These are phyloP conservation scores for Puccinia triticina DNA, from an alignment of 1,284 basidiomycete species.

Conservation along the genomic window DNA sequence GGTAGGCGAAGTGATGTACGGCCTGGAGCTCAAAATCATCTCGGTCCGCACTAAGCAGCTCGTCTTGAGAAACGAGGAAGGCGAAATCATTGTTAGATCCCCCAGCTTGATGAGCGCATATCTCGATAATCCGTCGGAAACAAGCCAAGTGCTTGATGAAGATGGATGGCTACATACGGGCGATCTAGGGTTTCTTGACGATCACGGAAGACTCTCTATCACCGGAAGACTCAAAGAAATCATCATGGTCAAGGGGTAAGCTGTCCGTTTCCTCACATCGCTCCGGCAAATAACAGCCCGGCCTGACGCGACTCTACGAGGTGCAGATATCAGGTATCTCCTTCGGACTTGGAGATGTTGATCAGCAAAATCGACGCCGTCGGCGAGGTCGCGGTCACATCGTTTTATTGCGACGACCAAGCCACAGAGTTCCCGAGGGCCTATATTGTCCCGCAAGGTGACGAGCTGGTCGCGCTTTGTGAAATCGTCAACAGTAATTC, in stretches of 20 bases:
- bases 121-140: constrained; percentile 58
- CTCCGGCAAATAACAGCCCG: background rate
- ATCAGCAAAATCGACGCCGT: constrained; percentile 57
- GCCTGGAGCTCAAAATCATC: constrained; percentile 56
- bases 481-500: background rate
- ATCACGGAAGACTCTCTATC: constrained; percentile 55
- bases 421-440: constrained; percentile 59
- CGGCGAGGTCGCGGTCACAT: constrained; percentile 58
- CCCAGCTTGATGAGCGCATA: constrained; percentile 58
- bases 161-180: constrained; percentile 57
- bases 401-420: constrained; percentile 54
- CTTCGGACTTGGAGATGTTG: constrained; percentile 59
- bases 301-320: background rate
- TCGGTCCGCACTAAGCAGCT: background rate
- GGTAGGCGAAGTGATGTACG: constrained; percentile 55
- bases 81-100: constrained; percentile 22
- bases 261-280: background rate
- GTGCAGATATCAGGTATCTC: constrained; percentile 58
- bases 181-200: constrained; percentile 58
- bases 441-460: constrained; percentile 58
- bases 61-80: background rate
- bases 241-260: constrained; percentile 58
- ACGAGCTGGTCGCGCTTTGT: constrained; percentile 8
- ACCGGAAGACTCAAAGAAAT: constrained; percentile 58
- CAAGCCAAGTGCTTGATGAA: constrained; percentile 55